These are phyloP conservation scores for Asterophora parasitica DNA, from an alignment of 768 basidiomycete species.

Conservation along the genomic window DNA sequence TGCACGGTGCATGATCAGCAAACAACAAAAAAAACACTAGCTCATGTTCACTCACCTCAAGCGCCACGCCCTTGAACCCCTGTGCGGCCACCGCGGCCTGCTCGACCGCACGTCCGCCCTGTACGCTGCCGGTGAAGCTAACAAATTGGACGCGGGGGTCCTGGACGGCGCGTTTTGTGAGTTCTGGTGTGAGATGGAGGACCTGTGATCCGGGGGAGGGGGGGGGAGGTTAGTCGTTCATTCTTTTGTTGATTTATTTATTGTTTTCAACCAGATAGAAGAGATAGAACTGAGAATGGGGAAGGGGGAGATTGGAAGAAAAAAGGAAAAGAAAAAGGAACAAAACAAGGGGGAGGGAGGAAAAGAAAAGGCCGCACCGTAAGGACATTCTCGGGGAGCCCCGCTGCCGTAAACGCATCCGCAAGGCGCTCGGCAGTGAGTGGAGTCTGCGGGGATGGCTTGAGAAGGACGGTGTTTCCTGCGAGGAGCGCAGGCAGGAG, in stretches of 20 bases:
- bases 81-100: constrained; percentile 57
- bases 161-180: constrained; percentile 56
- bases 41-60: constrained; percentile 70
- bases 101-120: constrained; percentile 70
- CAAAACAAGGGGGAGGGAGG: too few species aligned
- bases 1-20: too few species aligned
- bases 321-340: too few species aligned
- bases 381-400: constrained; percentile 70
- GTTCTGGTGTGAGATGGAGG: constrained; percentile 62
- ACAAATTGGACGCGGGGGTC: constrained; percentile 74
- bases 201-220: too few species aligned
- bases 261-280: too few species aligned
- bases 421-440: constrained; percentile 79
- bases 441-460: constrained; percentile 96
- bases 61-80: constrained; percentile 82
- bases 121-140: constrained; percentile 85
- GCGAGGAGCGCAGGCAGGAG: constrained; percentile 89
- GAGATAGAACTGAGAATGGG: too few species aligned
- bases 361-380: too few species aligned
- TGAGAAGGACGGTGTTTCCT: constrained; percentile 87
- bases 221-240: too few species aligned
- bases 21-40: background rate
- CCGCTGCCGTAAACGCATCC: constrained; percentile 63
- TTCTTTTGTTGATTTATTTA: too few species aligned
- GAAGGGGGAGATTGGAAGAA: too few species aligned